Evolutionary conservation across 495 filamentous ascomycete species (phyloP), one percentile per base, ranked within the genome.

Genomic region (Geoglossum glabrum): DNA sequence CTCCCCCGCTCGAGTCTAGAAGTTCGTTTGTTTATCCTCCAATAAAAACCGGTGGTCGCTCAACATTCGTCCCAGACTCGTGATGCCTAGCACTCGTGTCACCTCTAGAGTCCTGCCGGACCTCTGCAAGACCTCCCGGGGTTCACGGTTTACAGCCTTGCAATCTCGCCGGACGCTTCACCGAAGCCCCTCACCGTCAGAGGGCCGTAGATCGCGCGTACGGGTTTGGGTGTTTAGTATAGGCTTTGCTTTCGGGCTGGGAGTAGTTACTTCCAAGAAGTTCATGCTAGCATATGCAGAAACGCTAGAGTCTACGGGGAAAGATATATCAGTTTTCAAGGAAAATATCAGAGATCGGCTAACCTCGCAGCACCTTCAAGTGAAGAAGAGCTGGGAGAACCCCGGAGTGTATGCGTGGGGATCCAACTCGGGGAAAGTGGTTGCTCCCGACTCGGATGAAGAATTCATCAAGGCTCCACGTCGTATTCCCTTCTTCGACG

Each of bases 341-440:
- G 84, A 89, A 65, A 81, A 86, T 34, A 76, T 76, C 54, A 72
- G 85, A 59, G 84, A 90, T 57, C 62, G 82, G 31, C 77, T 90
- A 21, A 84, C 83, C 63, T 81, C 80, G 10, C 80, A 88, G 63
- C 86, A 90, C 67, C 71, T 88, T 19, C 86, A 95, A 69, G 85
- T 90, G 40, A 89, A 87, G 73, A 81, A 78, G 64, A 93, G 86
- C 65, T 83, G 85, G 79, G 87, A 89, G 68, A 82, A 85, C 57
- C 90, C 92, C 2, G 92, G 86, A 0, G 83, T 96, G 1, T 95
- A 94, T 71, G 80, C 82, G 28, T 98, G 92, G 90, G 92, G 92
- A 17, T 85, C 83, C 1, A 98, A 98, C 64, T 75, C 71, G n/a
- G 86, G 90, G 40, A 72, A 74, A 56, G 90, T 96, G 3, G 86